phyloP scores from a whole-genome alignment of 768 basidiomycete species.

The Termitomyces eurrhizus region DNA sequence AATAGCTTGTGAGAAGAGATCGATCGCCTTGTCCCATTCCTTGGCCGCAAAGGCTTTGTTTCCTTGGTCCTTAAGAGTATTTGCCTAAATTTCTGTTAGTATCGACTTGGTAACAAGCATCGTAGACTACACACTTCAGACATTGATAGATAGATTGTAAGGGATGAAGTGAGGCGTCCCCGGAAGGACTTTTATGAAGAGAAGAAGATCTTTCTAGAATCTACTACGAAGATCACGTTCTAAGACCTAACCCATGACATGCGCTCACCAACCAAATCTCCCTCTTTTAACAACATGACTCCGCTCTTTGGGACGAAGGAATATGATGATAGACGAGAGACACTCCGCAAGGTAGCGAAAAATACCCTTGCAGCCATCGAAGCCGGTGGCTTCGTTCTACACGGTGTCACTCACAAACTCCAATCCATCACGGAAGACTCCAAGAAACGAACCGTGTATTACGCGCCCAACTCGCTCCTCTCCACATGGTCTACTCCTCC shows the following conservation, averaged over 20 bases:
- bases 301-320: conserved; percentile 10
- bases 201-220: conserved; percentile 27
- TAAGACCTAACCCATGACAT: conserved; percentile 18
- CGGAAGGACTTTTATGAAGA: conserved; percentile 13
- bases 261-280: not conserved
- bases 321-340: conserved; percentile 23
- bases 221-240: conserved; percentile 22
- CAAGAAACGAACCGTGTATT: conserved; percentile 46
- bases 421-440: conserved; percentile 21
- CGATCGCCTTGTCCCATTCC: conserved; percentile 86
- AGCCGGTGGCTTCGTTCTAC: conserved; percentile 32
- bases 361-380: conserved; percentile 47
- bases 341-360: conserved; percentile 42
- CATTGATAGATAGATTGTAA: conserved; percentile 25
- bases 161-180: conserved; percentile 19
- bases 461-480: conserved; percentile 43
- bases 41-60: conserved; percentile 96
- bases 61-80: conserved; percentile 82
- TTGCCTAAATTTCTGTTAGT: conserved; percentile 26
- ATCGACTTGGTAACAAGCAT: not conserved
- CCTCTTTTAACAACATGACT: not conserved
- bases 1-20: conserved; percentile 80
- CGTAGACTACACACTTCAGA: conserved; percentile 31
- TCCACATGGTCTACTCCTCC: conserved; percentile 41
- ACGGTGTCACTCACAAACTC: conserved; percentile 28